Evolutionary conservation across 768 basidiomycete genomes (phyloP).

Genomic region (Phanerochaete sordida): DNA sequence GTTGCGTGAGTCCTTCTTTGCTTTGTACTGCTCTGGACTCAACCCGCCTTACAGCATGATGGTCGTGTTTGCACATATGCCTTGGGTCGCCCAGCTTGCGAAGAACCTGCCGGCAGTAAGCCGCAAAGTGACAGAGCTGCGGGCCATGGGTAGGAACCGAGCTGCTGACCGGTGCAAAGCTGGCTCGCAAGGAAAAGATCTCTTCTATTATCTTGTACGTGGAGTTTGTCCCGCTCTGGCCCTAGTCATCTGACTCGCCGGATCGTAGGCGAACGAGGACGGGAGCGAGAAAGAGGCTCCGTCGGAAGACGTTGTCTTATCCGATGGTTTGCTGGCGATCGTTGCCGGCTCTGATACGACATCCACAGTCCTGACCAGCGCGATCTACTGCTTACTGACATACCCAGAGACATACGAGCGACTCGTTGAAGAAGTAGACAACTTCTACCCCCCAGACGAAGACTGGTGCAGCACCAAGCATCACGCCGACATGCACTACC

Average conservation of each 20-base stretch:
- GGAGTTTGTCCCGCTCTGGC: too few relatives aligned
- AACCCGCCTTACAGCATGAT: neutral
- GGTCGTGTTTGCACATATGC: conserved; percentile 5
- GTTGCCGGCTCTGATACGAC: conserved; percentile 15
- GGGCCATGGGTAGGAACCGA: neutral
- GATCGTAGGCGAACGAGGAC: conserved; percentile 37
- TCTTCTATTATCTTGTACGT: conserved; percentile 41
- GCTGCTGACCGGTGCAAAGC: conserved; percentile 11
- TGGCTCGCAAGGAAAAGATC: conserved; percentile 36
- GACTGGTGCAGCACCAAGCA: conserved; percentile 23
- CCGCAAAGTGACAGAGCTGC: neutral
- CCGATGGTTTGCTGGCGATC: conserved; percentile 36
- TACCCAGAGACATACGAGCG: conserved; percentile 34
- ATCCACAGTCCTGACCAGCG: conserved; percentile 32
- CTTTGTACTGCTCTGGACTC: neutral
- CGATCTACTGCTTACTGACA: conserved; percentile 37
- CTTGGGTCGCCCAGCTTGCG: conserved; percentile 12
- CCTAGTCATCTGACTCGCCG: too few relatives aligned
- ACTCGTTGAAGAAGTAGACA: conserved; percentile 41
- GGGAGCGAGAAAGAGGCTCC: conserved; percentile 32
- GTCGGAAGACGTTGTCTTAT: conserved; percentile 32
- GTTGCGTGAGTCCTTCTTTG: conserved; percentile 34
- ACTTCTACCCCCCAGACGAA: conserved; percentile 23
- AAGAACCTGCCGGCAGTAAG: neutral
- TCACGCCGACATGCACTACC: conserved; percentile 26